These are phyloP conservation scores for Elsinoe ampelina DNA, from an alignment of 2,329 filamentous ascomycete genomes.

Conservation along the genomic window DNA sequence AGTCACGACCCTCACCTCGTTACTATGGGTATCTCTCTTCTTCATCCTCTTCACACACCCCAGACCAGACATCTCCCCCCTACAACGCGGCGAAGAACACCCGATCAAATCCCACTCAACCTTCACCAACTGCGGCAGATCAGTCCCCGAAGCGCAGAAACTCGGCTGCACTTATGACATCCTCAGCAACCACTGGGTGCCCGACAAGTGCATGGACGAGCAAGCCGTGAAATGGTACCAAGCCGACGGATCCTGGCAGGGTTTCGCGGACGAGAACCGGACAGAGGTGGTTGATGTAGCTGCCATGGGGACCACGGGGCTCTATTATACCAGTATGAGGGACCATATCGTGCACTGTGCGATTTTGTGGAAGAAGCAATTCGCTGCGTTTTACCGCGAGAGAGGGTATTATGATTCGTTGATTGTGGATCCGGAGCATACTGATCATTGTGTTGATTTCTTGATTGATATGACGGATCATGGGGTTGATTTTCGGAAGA, in stretches of 20 bases:
- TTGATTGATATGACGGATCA: slow-evolving; percentile 4
- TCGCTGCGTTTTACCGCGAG: background rate
- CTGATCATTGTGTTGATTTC: background rate
- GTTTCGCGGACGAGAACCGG: background rate
- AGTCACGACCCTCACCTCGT: background rate
- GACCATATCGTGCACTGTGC: slow-evolving; percentile 1
- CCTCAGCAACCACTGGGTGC: slow-evolving; percentile 2
- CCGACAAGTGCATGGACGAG: background rate
- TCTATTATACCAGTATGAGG: background rate
- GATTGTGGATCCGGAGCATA: background rate
- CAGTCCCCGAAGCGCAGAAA: background rate
- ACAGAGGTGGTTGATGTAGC: background rate
- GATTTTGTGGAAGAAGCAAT: slow-evolving; percentile 1
- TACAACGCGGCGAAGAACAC: background rate
- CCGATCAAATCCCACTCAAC: background rate
- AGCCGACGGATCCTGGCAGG: background rate
- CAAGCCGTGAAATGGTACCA: background rate
- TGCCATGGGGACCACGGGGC: background rate
- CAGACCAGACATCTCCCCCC: background rate
- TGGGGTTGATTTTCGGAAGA: background rate
- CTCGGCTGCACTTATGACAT: background rate
- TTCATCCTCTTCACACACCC: background rate
- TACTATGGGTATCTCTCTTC: background rate
- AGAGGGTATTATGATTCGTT: background rate
- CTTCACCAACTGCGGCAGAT: background rate